These are phyloP conservation scores for Fragaria vesca DNA, from an alignment of 306 rosid species.

Conservation along the genomic window DNA sequence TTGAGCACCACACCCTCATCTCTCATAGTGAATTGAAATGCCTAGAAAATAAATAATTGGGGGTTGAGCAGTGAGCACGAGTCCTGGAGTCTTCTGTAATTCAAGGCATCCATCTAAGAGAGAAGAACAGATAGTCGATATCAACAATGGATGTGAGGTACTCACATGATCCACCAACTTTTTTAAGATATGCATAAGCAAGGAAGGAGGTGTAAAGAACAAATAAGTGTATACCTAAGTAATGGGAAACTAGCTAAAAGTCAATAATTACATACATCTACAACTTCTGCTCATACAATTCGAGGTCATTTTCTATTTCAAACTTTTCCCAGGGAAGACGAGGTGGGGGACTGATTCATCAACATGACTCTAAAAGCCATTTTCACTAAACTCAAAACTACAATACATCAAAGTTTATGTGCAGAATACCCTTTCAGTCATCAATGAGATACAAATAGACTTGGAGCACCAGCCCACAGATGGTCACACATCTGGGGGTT, in stretches of 20 bases:
- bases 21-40: background rate
- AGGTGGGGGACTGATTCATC: conserved; percentile 15
- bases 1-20: background rate
- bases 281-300: background rate
- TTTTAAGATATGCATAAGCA: background rate
- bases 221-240: background rate
- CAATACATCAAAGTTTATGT: conserved; percentile 2
- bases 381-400: conserved; percentile 15
- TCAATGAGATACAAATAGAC: background rate
- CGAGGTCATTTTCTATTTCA: background rate
- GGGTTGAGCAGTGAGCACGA: background rate
- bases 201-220: background rate
- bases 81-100: background rate
- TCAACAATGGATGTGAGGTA: background rate
- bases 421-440: background rate
- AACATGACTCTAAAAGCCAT: conserved; percentile 12
- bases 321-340: conserved; percentile 18
- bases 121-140: background rate
- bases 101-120: background rate
- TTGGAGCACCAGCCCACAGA: background rate
- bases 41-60: background rate
- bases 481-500: background rate
- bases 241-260: background rate
- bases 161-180: background rate
- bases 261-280: background rate